Evolutionary conservation across 352 stramenopile genomes (phyloP).

Genomic region (Pythium brachiatum): DNA sequence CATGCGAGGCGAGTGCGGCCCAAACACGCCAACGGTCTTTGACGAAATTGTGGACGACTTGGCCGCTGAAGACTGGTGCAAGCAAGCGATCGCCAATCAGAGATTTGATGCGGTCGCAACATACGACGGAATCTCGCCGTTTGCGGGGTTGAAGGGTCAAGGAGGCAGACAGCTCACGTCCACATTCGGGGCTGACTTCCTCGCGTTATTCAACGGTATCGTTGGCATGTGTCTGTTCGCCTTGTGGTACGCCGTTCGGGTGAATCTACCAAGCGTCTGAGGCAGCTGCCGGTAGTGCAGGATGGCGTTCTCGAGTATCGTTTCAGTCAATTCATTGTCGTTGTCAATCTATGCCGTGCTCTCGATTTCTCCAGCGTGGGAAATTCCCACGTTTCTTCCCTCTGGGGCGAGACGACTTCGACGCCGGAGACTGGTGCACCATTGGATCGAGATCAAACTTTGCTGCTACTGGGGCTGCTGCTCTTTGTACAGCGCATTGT

Average conservation of each 20-base stretch:
- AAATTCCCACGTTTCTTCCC: no score
- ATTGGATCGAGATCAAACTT: conserved; percentile 54
- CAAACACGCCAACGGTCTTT: neutral
- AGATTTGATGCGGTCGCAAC: neutral
- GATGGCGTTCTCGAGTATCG: no score
- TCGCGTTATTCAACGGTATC: no score
- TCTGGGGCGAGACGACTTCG: no score
- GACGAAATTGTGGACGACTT: neutral
- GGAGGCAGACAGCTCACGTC: neutral
- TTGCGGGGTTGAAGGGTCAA: neutral
- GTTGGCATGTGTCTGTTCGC: no score
- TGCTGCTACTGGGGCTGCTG: conserved; percentile 53
- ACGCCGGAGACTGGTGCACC: conserved; percentile 42
- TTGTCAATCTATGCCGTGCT: no score
- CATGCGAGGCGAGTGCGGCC: neutral
- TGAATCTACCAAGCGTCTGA: no score
- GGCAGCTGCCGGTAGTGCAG: no score
- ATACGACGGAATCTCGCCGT: neutral
- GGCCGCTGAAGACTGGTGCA: neutral
- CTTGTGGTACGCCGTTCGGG: no score
- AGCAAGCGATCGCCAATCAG: neutral
- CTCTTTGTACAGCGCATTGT: conserved; percentile 35
- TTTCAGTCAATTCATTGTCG: no score
- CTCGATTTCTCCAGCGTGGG: conserved; percentile 43
- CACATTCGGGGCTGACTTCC: no score